Percentiles rank a stretch among this genome's conserved stretches.
Conservation (phyloP, 352 stramenopile species). For the Pythium folliculosum region DNA sequence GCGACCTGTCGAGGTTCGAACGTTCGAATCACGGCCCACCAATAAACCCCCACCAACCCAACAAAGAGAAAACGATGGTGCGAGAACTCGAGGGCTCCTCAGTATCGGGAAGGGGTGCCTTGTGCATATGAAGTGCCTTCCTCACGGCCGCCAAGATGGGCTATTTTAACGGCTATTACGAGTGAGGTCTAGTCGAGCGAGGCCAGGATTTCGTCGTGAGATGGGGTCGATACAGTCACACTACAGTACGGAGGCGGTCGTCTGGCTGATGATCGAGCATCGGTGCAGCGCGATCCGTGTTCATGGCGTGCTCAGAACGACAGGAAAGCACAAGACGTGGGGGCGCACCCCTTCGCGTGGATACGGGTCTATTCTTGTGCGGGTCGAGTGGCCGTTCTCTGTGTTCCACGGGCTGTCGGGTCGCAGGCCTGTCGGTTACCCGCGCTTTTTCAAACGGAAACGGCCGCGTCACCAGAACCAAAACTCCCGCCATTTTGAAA, state of each 20-base stretch:
- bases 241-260: not conserved
- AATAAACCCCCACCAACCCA: not conserved
- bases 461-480: slow-evolving; percentile 7
- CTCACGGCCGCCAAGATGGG: not conserved
- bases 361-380: slow-evolving; percentile 22
- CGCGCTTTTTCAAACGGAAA: slow-evolving; percentile 35
- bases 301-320: not conserved
- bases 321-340: not conserved
- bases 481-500: slow-evolving; percentile 30
- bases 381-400: slow-evolving; percentile 24
- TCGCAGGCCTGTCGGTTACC: slow-evolving; percentile 27
- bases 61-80: not conserved
- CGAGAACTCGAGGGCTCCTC: not conserved
- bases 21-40: not conserved
- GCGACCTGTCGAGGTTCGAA: not conserved
- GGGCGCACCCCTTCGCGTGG: not conserved
- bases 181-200: no score
- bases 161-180: not conserved
- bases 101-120: not conserved
- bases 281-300: not conserved
- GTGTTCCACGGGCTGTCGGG: slow-evolving; percentile 6
- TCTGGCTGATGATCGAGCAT: no score
- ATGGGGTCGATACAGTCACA: not conserved
- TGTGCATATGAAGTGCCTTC: not conserved
- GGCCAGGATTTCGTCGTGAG: not conserved